Percentiles rank a stretch among this genome's conserved stretches.
Evolutionary conservation across 2,329 filamentous ascomycete species (phyloP).

Genomic region (Calonectria naviculata): DNA sequence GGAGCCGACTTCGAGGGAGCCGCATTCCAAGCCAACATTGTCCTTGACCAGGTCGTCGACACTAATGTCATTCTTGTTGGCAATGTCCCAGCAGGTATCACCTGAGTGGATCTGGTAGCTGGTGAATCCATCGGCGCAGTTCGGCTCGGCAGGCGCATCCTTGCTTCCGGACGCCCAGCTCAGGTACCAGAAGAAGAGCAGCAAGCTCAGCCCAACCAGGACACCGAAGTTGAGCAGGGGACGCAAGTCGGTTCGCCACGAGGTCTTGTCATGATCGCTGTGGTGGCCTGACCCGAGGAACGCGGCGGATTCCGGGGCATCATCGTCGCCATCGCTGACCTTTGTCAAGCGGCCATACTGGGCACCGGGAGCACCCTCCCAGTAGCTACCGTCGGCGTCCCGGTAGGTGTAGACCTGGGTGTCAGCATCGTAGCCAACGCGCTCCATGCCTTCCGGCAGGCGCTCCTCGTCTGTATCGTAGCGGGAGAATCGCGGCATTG

Average conservation of each 20-base stretch:
- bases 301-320: conserved; percentile 38
- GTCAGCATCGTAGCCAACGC: conserved; percentile 68
- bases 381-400: conserved; percentile 59
- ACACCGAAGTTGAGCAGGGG: conserved; percentile 70
- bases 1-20: conserved; percentile 53
- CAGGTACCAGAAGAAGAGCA: conserved; percentile 62
- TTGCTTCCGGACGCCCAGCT: conserved; percentile 40
- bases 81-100: conserved; percentile 66
- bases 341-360: conserved; percentile 60
- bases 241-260: conserved; percentile 64
- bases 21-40: conserved; percentile 61
- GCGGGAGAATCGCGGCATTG: conserved; percentile 53
- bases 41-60: conserved; percentile 58
- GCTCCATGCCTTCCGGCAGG: conserved; percentile 64
- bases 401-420: conserved; percentile 64
- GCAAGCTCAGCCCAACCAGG: conserved; percentile 61
- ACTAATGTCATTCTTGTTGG: conserved; percentile 51
- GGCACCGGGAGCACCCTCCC: conserved; percentile 61
- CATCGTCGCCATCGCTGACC: conserved; percentile 45
- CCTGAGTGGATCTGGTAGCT: conserved; percentile 55
- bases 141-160: conserved; percentile 25
- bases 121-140: conserved; percentile 44
- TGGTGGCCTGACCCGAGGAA: conserved; percentile 41
- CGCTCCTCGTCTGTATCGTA: conserved; percentile 62
- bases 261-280: conserved; percentile 42